A percentile compares a stretch with the other conserved stretches of the same genome.
These are phyloP conservation scores for Lizonia empirigonia DNA, from an alignment of 2,329 filamentous ascomycete genomes.

Conservation along the genomic window DNA sequence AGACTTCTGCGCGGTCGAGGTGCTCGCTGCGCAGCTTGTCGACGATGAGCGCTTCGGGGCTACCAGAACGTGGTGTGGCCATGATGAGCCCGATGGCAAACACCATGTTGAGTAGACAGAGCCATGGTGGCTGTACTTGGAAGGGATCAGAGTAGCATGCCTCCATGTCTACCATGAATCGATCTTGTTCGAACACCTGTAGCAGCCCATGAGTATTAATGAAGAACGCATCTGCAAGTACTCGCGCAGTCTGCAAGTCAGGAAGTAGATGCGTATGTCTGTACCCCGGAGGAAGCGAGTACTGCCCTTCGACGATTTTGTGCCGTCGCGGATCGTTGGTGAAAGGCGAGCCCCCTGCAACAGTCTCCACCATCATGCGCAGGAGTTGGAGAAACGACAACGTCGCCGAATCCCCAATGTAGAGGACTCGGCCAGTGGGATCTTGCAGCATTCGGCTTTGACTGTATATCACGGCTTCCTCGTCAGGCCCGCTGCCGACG, in stretches of 20 bases:
- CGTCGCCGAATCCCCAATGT: conserved; percentile 67
- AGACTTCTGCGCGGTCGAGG: conserved; percentile 63
- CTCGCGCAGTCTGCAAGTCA: conserved; percentile 59
- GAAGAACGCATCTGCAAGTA: conserved; percentile 66
- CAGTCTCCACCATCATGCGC: conserved; percentile 64
- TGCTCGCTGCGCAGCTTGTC: conserved; percentile 57
- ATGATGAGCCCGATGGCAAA: conserved; percentile 68
- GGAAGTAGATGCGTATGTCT: conserved; percentile 61
- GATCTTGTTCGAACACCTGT: conserved; percentile 62
- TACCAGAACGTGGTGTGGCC: conserved; percentile 59
- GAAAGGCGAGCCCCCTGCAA: conserved; percentile 61
- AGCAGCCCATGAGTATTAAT: conserved; percentile 67
- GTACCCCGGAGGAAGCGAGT: conserved; percentile 54
- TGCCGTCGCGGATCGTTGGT: conserved; percentile 63
- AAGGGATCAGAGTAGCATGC: conserved; percentile 62
- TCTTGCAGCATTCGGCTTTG: conserved; percentile 66
- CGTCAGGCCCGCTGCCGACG: conserved; percentile 54
- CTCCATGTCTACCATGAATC: conserved; percentile 58
- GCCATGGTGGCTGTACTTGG: conserved; percentile 55
- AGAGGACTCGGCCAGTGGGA: conserved; percentile 62
- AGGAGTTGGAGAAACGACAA: conserved; percentile 66
- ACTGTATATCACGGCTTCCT: conserved; percentile 62
- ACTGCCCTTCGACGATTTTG: conserved; percentile 62
- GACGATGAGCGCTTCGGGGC: conserved; percentile 58
- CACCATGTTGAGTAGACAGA: conserved; percentile 66